These are phyloP conservation scores for Eutypella sp. DNA, from an alignment of 2,329 filamentous ascomycete species.

Conservation along the genomic window DNA sequence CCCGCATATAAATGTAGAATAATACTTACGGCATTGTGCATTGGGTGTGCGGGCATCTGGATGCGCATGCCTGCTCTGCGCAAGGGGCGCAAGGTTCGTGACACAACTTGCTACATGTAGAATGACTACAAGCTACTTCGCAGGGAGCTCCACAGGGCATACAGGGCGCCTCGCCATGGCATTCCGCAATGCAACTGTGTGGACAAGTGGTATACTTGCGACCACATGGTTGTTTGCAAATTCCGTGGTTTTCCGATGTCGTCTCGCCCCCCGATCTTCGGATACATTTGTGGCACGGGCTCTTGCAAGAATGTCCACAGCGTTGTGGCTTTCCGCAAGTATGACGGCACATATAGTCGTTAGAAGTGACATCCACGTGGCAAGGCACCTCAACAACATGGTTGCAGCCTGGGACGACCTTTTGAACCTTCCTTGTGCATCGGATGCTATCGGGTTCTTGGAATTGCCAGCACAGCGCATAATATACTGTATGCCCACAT, in stretches of 20 bases:
- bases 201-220: constrained; percentile 48
- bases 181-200: constrained; percentile 47
- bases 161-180: constrained; percentile 47
- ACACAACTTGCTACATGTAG: constrained; percentile 50
- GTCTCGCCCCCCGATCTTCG: constrained; percentile 25
- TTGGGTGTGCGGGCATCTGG: constrained; percentile 47
- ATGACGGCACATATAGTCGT: constrained; percentile 41
- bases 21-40: constrained; percentile 31
- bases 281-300: constrained; percentile 45
- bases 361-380: constrained; percentile 34
- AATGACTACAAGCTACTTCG: constrained; percentile 53
- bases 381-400: constrained; percentile 51
- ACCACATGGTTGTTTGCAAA: constrained; percentile 45
- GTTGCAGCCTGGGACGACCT: constrained; percentile 47
- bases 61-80: constrained; percentile 48
- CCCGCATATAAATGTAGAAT: neutral
- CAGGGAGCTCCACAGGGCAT: constrained; percentile 44
- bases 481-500: constrained; percentile 37
- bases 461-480: constrained; percentile 32
- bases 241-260: constrained; percentile 36
- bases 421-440: constrained; percentile 44
- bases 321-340: constrained; percentile 39
- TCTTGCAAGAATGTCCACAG: constrained; percentile 57
- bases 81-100: constrained; percentile 58
- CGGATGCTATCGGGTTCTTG: constrained; percentile 41